These are phyloP conservation scores for Boletus sensibilis DNA, from an alignment of 768 basidiomycete species.

Conservation along the genomic window DNA sequence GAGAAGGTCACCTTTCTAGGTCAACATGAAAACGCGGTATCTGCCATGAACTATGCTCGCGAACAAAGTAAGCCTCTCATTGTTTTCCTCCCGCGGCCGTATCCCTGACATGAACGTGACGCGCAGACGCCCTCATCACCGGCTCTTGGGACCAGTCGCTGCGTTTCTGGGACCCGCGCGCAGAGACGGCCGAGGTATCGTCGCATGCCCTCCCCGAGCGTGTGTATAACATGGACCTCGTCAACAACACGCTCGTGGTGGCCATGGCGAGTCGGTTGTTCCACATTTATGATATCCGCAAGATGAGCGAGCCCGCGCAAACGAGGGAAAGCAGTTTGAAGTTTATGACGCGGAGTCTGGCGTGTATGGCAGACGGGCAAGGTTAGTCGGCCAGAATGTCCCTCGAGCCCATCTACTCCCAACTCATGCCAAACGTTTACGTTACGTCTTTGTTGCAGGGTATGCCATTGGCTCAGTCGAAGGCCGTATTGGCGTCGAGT, in stretches of 20 bases:
- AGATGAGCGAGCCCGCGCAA: conserved; percentile 72
- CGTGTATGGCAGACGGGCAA: conserved; percentile 90
- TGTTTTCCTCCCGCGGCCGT: neutral
- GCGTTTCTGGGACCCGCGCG: conserved; percentile 83
- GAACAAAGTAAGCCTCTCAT: conserved; percentile 53
- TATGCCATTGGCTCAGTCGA: conserved; percentile 94
- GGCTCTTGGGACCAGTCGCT: conserved; percentile 93
- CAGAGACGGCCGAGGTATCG: conserved; percentile 53
- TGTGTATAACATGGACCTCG: conserved; percentile 80
- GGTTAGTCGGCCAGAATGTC: conserved; percentile 44
- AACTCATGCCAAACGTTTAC: neutral
- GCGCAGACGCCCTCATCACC: conserved; percentile 68
- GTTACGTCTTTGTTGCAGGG: conserved; percentile 43
- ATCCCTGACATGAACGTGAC: neutral
- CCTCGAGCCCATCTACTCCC: neutral
- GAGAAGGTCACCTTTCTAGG: conserved; percentile 76
- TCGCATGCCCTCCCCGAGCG: conserved; percentile 74
- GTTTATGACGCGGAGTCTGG: conserved; percentile 89
- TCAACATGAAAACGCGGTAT: conserved; percentile 78
- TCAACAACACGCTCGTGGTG: conserved; percentile 79
- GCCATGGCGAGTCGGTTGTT: conserved; percentile 91
- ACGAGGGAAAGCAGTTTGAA: conserved; percentile 91
- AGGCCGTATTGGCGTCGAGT: conserved; percentile 95
- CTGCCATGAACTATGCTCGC: conserved; percentile 67
- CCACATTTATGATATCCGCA: conserved; percentile 83